Evolutionary conservation across 1,139 yeast genomes (phyloP).

Genomic region (Candida tropicalis): DNA sequence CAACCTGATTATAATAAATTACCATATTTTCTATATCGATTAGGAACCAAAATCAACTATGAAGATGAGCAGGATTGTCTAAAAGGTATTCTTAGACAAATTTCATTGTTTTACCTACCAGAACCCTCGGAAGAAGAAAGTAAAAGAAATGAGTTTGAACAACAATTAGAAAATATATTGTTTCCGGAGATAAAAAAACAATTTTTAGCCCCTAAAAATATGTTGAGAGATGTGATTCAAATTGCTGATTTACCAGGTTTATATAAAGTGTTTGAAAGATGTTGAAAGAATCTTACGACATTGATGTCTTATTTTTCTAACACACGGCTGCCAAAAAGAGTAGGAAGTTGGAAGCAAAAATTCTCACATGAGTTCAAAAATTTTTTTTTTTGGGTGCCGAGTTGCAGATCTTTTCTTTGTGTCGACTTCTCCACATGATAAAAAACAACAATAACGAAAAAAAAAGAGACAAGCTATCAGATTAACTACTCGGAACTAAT

Average conservation of each 20-base stretch:
- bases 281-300: slow-evolving; percentile 36
- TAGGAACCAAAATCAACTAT: slow-evolving; percentile 65
- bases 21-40: slow-evolving; percentile 63
- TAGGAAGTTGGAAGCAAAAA: neutral
- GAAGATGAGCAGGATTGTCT: slow-evolving; percentile 69
- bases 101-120: slow-evolving; percentile 78
- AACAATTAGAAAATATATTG: slow-evolving; percentile 54
- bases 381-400: no score
- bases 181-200: slow-evolving; percentile 69
- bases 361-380: slow-evolving; percentile 5
- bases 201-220: slow-evolving; percentile 62
- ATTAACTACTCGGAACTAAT: no score
- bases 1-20: slow-evolving; percentile 65
- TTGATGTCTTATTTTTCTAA: neutral
- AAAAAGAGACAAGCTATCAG: neutral
- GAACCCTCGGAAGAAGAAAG: slow-evolving; percentile 40
- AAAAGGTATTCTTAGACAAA: slow-evolving; percentile 60
- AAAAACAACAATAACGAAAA: neutral
- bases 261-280: slow-evolving; percentile 90
- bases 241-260: slow-evolving; percentile 91
- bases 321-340: slow-evolving; percentile 3
- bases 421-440: slow-evolving; percentile 4
- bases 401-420: neutral
- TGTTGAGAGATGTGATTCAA: slow-evolving; percentile 66
- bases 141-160: slow-evolving; percentile 27